Base-by-base conservation (phyloP, 2,329 filamentous ascomycete genomes). In the Penicillium freii region DNA sequence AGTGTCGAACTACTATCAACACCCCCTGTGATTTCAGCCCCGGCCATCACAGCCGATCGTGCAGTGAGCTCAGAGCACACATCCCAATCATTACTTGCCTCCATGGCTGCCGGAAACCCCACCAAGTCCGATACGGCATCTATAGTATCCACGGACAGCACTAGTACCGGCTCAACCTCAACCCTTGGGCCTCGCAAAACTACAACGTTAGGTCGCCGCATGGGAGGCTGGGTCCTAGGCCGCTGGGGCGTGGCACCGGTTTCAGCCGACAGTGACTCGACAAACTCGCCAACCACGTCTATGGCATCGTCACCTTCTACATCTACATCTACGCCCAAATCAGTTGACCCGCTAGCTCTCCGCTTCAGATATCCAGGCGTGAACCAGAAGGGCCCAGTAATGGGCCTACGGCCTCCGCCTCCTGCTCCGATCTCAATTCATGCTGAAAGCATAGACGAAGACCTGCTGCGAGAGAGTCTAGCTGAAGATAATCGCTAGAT, bases 351-450 rank as follows among this genome's bases (percentile, higher is more conserved):
- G 1, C 84, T 89, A 44, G 84, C 85, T 76, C 55, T 69, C 43
- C 59, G 64, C 15, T 73, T 72, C 43, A 80, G 90, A 43, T 75
- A 83, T 5, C 84, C 89, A 1, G 90, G 90, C 0, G 91, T 94
- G 69, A 94, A 94, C 67, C 90, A 93, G 69, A 81, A 84, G 1
- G 90, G 90, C 0, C 81, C 85, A 0, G 87, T 94, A 43, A 84
- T 88, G 0, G 90, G 90, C 0, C 88, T 93, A 62, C 80, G 84
- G 74, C 68, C 83, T 75, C 73, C 83, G 73, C 68, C 83, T 75
- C 72, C 79, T 72, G 36, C 83, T 1, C 82, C 84, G 2, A 79
- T 81, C 36, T 82, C 81, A 58, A 82, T 89, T 11, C 81, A 82
- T 17, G 78, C 87, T 0, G 80, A 83, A 27, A 74, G 73, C 1